Base-by-base conservation (phyloP, 2,329 filamentous ascomycete genomes). In the Coniochaeta ligniaria region DNA sequence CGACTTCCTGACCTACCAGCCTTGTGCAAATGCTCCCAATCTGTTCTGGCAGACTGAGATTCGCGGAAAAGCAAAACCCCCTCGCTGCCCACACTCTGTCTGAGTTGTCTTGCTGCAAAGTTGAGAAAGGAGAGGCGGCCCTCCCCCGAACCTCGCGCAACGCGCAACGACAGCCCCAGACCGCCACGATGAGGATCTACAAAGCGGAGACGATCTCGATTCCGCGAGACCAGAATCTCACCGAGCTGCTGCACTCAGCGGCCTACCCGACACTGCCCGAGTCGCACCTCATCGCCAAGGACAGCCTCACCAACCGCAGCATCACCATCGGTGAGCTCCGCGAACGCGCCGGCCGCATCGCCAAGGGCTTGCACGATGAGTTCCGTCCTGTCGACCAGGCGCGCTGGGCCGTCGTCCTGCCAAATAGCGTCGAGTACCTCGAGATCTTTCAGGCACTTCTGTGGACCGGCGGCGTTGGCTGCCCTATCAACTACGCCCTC, bases 401-500 rank as follows among this genome's bases (percentile, higher is more conserved):
- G 7, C 70, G 73, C 60, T 78, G 75, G 75, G 75, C 71, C 0
- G 67, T 79, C n/a, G 70, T 78, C 6, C 65, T 79, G 6, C 77
- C 77, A 6, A 79, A 78, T 63, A 76, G 74, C 47, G 75, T 78
- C 33, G 76, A 78, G 14, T 78, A 76, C 59, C 67, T 79, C 2
- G 77, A 79, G 60, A 62, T 74, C 6, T 72, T 75, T 22, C 76
- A 78, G 58, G 71, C 76, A 4, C 68, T 78, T 6, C 64, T 77
- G 14, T 77, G 75, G 75, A 73, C 71, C 0, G 75, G 75, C 41
- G 74, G 75, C 6, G 67, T 72, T 3, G 67, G 73, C 8, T 76
- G 74, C 58, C 74, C 75, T 1, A 71, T 76, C 35, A 78, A 77
- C 54, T 68, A 74, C 63, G 75, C 72, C 2, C 63, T 77, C 6